Evolutionary conservation across 768 basidiomycete genomes (phyloP), one percentile per base, ranked within the genome.

Genomic region (Boletus rubroflammeus): DNA sequence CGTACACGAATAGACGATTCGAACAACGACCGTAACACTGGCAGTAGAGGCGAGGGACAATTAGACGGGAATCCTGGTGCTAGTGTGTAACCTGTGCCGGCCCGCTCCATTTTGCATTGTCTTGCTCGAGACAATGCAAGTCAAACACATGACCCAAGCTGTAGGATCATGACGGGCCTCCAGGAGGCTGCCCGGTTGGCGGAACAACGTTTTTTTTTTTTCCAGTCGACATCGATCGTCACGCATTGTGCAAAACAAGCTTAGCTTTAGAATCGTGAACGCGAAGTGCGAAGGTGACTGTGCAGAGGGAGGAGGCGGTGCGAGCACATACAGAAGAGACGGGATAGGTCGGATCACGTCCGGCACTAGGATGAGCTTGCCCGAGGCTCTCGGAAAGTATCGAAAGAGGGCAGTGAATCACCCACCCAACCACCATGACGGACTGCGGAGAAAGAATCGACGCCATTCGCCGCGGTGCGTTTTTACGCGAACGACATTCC

Each of bases 81-180:
- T 35, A 23, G 48, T 41, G 29, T 57, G 43, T 50, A 35, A 35
- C 47, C 50, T 35, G 35, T 44, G 54, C 32, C 28, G 21, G 25
- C 38, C 13, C 10, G 42, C 53, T 52, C 42, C 51, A 17, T 48
- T 48, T 8, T 56, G 54, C 39, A 34, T 62, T 57, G 54, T 64
- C 39, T 36, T 23, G 11, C 1, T 0, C 3, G 17, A 45, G 13
- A 62, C 55, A 55, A 64, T 29, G 52, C 52, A 51, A 47, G 57
- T 10, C 19, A n/a, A n/a, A 6, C 15, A 5, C n/a, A 25, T 28
- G 50, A 29, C n/a, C 46, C 60, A 56, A 54, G 35, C 59, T 63
- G 60, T 62, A 59, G 60, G 56, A 62, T 58, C 63, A 65, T 23
- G 49, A 58, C 62, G 63, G 62, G 35, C 59, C 21, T 53, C 59